These are phyloP conservation scores for Hordeum marinum DNA, from an alignment of 176 grass and related monocot genomes.

Conservation along the genomic window DNA sequence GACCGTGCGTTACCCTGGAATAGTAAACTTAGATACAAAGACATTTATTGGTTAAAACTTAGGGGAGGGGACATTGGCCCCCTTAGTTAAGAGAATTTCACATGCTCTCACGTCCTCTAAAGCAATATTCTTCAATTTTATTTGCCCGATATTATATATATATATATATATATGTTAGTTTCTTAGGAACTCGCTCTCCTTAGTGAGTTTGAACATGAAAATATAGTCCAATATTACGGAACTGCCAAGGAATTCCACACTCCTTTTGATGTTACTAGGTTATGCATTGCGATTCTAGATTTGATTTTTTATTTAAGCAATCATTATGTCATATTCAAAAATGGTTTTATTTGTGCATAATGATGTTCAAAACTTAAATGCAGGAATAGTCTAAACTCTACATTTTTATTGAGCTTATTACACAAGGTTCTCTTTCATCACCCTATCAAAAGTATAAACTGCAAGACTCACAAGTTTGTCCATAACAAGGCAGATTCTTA, in stretches of 20 bases:
- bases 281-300: constrained; percentile 1
- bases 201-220: constrained; percentile 97
- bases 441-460: constrained; percentile 84
- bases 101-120: constrained; percentile 6
- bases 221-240: constrained; percentile 98
- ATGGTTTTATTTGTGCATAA: too few relatives aligned
- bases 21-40: too few relatives aligned
- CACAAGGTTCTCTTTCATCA: constrained; percentile 87
- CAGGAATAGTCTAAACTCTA: constrained; percentile 43
- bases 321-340: too few relatives aligned
- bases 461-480: constrained; percentile 73
- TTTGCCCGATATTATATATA: too few relatives aligned
- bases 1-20: too few relatives aligned
- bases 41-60: too few relatives aligned
- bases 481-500: constrained; percentile 90
- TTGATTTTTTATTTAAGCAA: too few relatives aligned
- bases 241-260: constrained; percentile 70
- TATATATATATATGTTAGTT: not conserved
- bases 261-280: constrained; percentile 7
- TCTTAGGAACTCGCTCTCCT: constrained; percentile 88
- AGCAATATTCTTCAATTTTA: too few relatives aligned
- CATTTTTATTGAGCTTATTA: constrained; percentile 95
- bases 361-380: too few relatives aligned
- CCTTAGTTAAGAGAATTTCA: not conserved
- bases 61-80: too few relatives aligned